Evolutionary conservation across 495 filamentous ascomycete species (phyloP), one percentile per base, ranked within the genome.

Genomic region (Neurospora sp.): DNA sequence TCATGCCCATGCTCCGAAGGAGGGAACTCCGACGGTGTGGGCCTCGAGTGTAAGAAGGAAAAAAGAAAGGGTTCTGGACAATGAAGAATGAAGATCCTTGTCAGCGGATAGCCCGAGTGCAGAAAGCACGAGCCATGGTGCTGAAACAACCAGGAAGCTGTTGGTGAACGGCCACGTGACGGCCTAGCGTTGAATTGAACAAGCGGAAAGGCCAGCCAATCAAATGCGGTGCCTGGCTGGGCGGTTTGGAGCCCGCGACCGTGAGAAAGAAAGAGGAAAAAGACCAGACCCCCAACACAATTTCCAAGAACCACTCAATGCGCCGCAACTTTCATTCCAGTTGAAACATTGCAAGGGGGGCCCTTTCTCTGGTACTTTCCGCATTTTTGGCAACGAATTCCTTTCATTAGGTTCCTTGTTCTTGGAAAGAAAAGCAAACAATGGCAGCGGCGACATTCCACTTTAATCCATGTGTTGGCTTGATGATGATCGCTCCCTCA

Each of bases 251-350:
- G 35, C 35, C 35, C 41, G 48, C 22, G 22, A 59, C 48, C 48
- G n/a, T 22, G n/a, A 70, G 31, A 39, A 16, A 38, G 59, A 41
- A 41, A 69, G 35, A 71, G 31, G 39, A 69, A 45, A 68, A 72
- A 69, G 59, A 65, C 73, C 70, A 40, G 73, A 74, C 59, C 71
- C 73, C 70, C 71, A 72, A 71, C 69, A 40, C 22, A 59, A 61
- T 61, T 71, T 71, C 31, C 70, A 12, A 10, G 31, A 40, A 38
- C 68, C n/a, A 42, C 42, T 35, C 42, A 12, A 71, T 37, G 42
- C 31, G 27, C 41, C 31, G 27, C 41, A 71, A 71, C 42, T 22
- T 39, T 61, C 70, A 37, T 65, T 48, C 42, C n/a, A 53, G 14
- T 35, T 53, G 22, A 61, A 61, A 61, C 53, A 61, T 16, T 35